These are phyloP conservation scores for Suillus subalutaceus DNA, from an alignment of 768 basidiomycete genomes.

Conservation along the genomic window DNA sequence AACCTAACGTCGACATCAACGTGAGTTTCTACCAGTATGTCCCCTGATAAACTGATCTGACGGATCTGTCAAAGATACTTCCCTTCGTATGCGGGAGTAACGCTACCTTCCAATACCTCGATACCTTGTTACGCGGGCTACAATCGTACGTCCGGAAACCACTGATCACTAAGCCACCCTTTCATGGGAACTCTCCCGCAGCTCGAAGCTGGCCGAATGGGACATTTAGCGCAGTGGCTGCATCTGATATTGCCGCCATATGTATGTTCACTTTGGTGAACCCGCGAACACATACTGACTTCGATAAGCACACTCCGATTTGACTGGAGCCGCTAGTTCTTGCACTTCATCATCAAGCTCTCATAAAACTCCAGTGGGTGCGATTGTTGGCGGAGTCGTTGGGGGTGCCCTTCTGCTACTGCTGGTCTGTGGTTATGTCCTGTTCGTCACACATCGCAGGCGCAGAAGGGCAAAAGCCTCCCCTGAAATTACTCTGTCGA, in stretches of 20 bases:
- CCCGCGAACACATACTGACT: background rate
- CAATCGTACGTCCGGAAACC: slow-evolving; percentile 22
- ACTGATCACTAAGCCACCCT: background rate
- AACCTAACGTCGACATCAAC: slow-evolving; percentile 19
- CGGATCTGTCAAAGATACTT: slow-evolving; percentile 22
- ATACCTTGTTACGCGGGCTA: slow-evolving; percentile 29
- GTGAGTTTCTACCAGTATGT: slow-evolving; percentile 13
- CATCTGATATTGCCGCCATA: slow-evolving; percentile 16
- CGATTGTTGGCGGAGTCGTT: slow-evolving; percentile 27
- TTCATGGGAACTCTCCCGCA: slow-evolving; percentile 10
- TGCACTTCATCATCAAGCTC: slow-evolving; percentile 9
- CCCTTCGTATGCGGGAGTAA: slow-evolving; percentile 16
- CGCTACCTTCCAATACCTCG: slow-evolving; percentile 12
- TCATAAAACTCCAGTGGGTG: slow-evolving; percentile 16
- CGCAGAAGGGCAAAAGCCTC: slow-evolving; percentile 11
- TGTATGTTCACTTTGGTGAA: slow-evolving; percentile 14
- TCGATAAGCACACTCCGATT: slow-evolving; percentile 18
- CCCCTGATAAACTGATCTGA: background rate
- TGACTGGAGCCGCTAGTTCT: slow-evolving; percentile 21
- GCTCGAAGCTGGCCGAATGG: slow-evolving; percentile 24
- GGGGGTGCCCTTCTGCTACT: slow-evolving; percentile 20
- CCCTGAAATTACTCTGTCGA: background rate
- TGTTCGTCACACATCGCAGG: slow-evolving; percentile 17
- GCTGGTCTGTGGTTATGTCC: slow-evolving; percentile 16
- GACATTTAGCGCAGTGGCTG: slow-evolving; percentile 21